A percentile compares a stretch with the other conserved stretches of the same genome.
These are phyloP conservation scores for Aspergillus vadensis DNA, from an alignment of 2,329 filamentous ascomycete genomes.

Conservation along the genomic window DNA sequence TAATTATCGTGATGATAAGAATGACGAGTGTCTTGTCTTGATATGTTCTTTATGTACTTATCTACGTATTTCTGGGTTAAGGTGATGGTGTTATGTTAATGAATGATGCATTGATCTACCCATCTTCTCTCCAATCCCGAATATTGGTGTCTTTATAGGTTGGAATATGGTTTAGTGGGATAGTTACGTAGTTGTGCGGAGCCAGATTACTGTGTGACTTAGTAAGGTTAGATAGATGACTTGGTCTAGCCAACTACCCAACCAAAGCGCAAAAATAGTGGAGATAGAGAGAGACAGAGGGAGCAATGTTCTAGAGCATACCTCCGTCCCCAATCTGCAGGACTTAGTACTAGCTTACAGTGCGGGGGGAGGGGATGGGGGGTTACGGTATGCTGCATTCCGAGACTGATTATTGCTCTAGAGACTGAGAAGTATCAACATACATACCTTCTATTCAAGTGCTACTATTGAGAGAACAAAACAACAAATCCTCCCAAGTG, in stretches of 20 bases:
- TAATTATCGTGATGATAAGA: background rate
- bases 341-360: no score
- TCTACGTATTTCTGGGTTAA: no score
- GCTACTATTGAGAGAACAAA: background rate
- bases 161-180: background rate
- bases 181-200: no score
- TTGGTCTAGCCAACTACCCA: background rate
- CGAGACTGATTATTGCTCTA: conserved; percentile 14
- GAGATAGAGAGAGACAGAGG: background rate
- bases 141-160: background rate
- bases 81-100: background rate
- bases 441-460: background rate
- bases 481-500: background rate
- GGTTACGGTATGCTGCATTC: conserved; percentile 18
- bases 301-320: background rate
- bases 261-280: background rate
- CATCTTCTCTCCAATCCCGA: background rate
- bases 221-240: no score
- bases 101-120: background rate
- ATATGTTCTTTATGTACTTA: no score
- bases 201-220: no score
- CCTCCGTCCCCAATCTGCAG: background rate
- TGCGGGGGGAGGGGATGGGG: background rate
- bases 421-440: conserved; percentile 8
- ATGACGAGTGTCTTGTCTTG: no score